Percentiles rank a stretch among this genome's conserved stretches.
These are phyloP conservation scores for Corrigiola litoralis DNA, from an alignment of 179 eudicot species.

Conservation along the genomic window DNA sequence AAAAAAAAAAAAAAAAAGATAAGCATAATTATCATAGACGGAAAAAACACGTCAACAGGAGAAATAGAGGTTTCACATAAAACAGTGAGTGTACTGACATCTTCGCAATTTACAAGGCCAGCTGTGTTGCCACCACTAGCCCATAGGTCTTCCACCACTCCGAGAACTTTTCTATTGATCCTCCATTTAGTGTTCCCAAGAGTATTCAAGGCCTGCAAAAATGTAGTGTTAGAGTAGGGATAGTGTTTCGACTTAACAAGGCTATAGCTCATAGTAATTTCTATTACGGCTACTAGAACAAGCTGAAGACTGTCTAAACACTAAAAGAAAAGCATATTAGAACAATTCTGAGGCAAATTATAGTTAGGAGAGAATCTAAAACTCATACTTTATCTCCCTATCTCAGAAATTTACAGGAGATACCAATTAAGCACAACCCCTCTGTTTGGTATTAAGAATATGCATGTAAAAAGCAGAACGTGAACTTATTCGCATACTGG, in stretches of 20 bases:
- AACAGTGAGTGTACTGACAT: constrained; percentile 50
- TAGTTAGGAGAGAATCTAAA: neutral
- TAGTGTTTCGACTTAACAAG: neutral
- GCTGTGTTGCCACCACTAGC: constrained; percentile 74
- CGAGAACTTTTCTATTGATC: constrained; percentile 59
- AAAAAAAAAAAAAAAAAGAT: neutral
- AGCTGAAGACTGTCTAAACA: neutral
- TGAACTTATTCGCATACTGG: no score
- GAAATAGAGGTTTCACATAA: neutral
- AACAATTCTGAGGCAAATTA: no score
- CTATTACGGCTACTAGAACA: neutral
- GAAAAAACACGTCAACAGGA: neutral
- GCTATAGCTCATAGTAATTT: neutral
- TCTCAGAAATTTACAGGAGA: no score
- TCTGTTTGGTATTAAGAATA: no score
- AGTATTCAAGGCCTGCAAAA: constrained; percentile 74
- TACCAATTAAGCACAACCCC: no score
- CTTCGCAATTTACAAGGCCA: constrained; percentile 68
- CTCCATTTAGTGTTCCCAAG: constrained; percentile 91
- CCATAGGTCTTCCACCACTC: constrained; percentile 83
- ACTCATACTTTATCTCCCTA: no score
- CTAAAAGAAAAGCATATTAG: no score
- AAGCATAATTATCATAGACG: no score
- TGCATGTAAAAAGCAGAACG: no score
- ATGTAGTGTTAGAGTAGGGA: constrained; percentile 8